Conservation (phyloP, 495 filamentous ascomycete genomes). For the Chaetomium tenue region DNA sequence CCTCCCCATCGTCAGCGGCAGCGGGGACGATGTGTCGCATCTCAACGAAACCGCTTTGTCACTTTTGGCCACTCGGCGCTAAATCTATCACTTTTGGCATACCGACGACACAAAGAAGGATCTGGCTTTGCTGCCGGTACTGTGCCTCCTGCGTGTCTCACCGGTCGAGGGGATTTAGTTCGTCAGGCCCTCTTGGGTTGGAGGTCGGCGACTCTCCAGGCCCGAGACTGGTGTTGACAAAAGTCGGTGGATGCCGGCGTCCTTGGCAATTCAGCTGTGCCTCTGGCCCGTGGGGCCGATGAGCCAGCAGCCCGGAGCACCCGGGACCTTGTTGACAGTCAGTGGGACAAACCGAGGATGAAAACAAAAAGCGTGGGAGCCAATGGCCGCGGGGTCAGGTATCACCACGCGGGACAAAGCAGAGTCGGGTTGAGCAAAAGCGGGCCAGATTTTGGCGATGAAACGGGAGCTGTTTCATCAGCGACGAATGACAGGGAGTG, state of each 20-base stretch:
- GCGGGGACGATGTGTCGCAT: background rate
- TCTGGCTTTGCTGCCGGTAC: background rate
- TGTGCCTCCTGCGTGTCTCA: background rate
- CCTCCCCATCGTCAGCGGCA: background rate
- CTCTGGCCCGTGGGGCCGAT: background rate
- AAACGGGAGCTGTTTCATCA: constrained; percentile 35
- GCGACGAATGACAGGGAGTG: constrained; percentile 18
- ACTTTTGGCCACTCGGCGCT: background rate
- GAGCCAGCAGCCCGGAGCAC: background rate
- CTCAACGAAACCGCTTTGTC: constrained; percentile 1
- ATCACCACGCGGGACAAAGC: constrained; percentile 13
- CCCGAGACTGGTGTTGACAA: background rate
- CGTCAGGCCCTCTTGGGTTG: background rate
- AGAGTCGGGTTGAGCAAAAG: constrained; percentile 6
- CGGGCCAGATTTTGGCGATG: constrained; percentile 21
- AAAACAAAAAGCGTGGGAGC: constrained; percentile 11
- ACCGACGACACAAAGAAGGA: background rate
- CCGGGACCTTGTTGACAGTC: constrained; percentile 5
- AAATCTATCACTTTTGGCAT: background rate
- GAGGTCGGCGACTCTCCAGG: background rate
- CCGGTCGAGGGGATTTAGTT: background rate
- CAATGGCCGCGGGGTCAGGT: background rate
- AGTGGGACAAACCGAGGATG: constrained; percentile 17
- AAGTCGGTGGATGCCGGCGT: background rate
- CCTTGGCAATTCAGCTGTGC: constrained; percentile 1